Base-by-base conservation (phyloP, 306 rosid genomes). In the Cyclanthera cordifolia region DNA sequence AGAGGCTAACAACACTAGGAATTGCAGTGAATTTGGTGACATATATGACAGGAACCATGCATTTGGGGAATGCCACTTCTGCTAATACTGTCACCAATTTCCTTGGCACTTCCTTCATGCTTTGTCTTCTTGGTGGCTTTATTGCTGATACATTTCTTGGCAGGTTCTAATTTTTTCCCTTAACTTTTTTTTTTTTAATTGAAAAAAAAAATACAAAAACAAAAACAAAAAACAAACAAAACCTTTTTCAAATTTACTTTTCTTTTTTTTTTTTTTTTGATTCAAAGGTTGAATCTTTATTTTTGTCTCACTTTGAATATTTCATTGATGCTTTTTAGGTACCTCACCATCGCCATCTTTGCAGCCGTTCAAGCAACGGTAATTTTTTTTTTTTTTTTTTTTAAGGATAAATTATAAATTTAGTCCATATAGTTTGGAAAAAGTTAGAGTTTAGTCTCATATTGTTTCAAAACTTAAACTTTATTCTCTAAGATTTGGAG, bases 21-120 rank as follows among this genome's bases (percentile, higher is more conserved):
- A 89, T 93, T 1, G 96, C 94, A 0, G 95, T 89, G 28, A 93
- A 93, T 76, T 61, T 93, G 79, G 96, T 93, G 24, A 87, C 95
- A 3, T 93, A 93, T 77, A 69, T 93, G 82, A 86, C 93, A 0
- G 86, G 74, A 0, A 84, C 95, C 3, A 89, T 89, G 98, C 94
- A 93, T 79, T 80, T 93, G 83, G 98, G 98, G 50, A 93, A 82
- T 78, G 96, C 95, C 43, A 75, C 76, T 72, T 81, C 98, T 14
- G 98, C 98, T 73, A 93, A 85, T 63, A 80, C 79, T 2, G 96
- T 89, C 81, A 93, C 96, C 64, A 89, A 93, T 77, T 93, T 89
- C 76, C 67, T 87, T 14, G 98, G 96, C 34, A 89, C 96, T 53
- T 93, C 98, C 19, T 89, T 89, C 69, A 87, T 93, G 96, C 89